Conservation (phyloP, 768 basidiomycete species). For the Boletus vinaceobasis region DNA sequence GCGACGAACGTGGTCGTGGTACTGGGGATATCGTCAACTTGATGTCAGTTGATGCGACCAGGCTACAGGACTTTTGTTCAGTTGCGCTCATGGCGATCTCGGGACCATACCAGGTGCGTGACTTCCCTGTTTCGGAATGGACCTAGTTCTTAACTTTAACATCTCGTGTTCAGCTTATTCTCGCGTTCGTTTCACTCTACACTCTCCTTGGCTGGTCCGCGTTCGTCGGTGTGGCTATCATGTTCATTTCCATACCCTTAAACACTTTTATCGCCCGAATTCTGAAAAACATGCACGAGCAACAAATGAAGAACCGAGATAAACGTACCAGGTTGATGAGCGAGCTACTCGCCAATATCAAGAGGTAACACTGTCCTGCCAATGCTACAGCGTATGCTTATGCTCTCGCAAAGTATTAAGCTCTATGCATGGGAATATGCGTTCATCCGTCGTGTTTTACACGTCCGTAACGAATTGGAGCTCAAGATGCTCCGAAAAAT, state of each 20-base stretch:
- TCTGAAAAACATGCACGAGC: constrained; percentile 72
- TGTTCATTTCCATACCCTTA: constrained; percentile 73
- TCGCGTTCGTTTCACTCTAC: constrained; percentile 89
- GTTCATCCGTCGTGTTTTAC: constrained; percentile 54
- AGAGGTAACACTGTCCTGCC: constrained; percentile 44
- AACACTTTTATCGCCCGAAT: constrained; percentile 72
- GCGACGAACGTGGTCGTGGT: constrained; percentile 75
- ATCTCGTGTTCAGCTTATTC: constrained; percentile 49
- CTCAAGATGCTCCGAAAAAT: too few relatives aligned
- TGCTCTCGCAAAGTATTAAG: constrained; percentile 62
- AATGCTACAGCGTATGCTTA: not conserved
- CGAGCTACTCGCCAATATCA: constrained; percentile 86
- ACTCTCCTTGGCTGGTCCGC: constrained; percentile 88
- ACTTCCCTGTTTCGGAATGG: constrained; percentile 38
- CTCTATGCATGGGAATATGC: constrained; percentile 84
- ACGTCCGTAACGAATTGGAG: constrained; percentile 68
- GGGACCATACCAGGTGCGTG: constrained; percentile 24
- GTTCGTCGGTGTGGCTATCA: constrained; percentile 82
- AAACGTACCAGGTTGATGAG: constrained; percentile 82
- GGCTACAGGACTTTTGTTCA: constrained; percentile 76
- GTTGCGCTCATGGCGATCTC: constrained; percentile 83
- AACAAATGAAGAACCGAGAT: constrained; percentile 94
- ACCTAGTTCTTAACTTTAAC: not conserved
- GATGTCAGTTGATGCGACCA: constrained; percentile 82
- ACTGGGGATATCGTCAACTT: constrained; percentile 94